Percentiles rank a stretch among this genome's conserved stretches.
Conservation (phyloP, 2,329 filamentous ascomycete genomes). For the Rhynchosporium agropyri region DNA sequence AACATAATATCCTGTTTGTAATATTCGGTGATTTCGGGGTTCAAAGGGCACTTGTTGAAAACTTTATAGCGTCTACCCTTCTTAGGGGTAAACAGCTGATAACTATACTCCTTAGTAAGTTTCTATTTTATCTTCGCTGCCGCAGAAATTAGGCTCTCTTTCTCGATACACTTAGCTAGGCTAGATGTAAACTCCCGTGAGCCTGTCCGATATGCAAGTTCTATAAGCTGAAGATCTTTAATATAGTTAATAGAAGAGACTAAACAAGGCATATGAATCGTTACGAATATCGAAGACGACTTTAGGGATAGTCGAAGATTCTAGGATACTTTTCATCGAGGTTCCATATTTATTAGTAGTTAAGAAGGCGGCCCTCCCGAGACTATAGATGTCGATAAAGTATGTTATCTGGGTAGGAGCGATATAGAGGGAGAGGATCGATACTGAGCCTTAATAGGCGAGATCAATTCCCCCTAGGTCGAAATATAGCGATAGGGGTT, state of each 20-base stretch:
- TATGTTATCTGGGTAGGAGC: constrained; percentile 39
- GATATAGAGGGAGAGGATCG: constrained; percentile 46
- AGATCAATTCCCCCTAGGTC: constrained; percentile 50
- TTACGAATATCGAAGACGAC: too few relatives aligned
- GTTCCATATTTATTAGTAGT: too few relatives aligned
- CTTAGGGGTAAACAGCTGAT: constrained; percentile 46
- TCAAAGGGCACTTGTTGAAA: constrained; percentile 52
- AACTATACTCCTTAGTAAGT: constrained; percentile 44
- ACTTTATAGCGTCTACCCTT: constrained; percentile 50
- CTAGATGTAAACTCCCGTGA: too few relatives aligned
- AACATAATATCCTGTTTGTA: constrained; percentile 50
- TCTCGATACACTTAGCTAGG: too few relatives aligned
- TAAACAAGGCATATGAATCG: too few relatives aligned
- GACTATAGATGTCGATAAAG: constrained; percentile 47
- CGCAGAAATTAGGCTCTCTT: too few relatives aligned
- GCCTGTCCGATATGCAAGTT: too few relatives aligned
- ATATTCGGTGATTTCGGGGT: constrained; percentile 46
- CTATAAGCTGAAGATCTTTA: too few relatives aligned
- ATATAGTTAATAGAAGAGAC: too few relatives aligned
- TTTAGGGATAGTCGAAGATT: too few relatives aligned
- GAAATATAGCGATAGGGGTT: constrained; percentile 46
- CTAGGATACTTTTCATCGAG: too few relatives aligned
- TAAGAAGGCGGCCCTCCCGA: neutral
- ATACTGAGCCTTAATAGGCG: constrained; percentile 26
- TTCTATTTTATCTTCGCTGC: constrained; percentile 38